phyloP scores from a whole-genome alignment of 169 alveolate species.

The Hepatocystis sp. region DNA sequence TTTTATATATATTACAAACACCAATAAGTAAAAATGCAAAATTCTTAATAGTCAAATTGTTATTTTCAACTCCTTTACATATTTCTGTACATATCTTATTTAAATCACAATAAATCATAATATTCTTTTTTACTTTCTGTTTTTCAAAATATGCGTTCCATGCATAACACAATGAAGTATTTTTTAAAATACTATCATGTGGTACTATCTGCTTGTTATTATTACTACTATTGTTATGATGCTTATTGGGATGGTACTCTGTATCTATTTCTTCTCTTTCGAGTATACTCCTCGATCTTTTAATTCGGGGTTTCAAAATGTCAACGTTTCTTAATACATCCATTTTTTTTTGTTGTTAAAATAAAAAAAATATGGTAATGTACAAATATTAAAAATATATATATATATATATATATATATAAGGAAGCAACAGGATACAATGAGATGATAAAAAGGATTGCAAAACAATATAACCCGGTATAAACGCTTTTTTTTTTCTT shows the following conservation, averaged over 20 bases:
- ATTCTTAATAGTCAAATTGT: conserved; percentile 63
- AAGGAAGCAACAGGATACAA: too few species aligned
- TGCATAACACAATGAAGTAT: conserved; percentile 65
- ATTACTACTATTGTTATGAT: background rate
- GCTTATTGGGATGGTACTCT: too few species aligned
- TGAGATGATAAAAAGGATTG: too few species aligned
- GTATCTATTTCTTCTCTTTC: conserved; percentile 47
- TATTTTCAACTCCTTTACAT: conserved; percentile 63
- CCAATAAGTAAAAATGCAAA: conserved; percentile 71
- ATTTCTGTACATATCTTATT: conserved; percentile 51
- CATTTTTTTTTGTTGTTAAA: conserved; percentile 29
- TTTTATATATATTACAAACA: conserved; percentile 69
- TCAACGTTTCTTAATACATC: conserved; percentile 38
- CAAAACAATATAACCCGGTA: too few species aligned
- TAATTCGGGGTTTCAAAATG: conserved; percentile 32
- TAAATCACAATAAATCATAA: conserved; percentile 75
- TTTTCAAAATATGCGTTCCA: conserved; percentile 77
- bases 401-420: conserved; percentile 15
- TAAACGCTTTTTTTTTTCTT: too few species aligned
- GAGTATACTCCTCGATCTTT: conserved; percentile 57
- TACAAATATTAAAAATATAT: too few species aligned
- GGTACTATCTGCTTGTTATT: conserved; percentile 39
- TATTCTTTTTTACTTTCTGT: conserved; percentile 62
- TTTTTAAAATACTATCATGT: conserved; percentile 43
- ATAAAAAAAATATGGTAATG: background rate